A percentile compares a stretch with the other conserved stretches of the same genome.
Conservation (phyloP, 805 yeast species). For the Starmerella roubikii region DNA sequence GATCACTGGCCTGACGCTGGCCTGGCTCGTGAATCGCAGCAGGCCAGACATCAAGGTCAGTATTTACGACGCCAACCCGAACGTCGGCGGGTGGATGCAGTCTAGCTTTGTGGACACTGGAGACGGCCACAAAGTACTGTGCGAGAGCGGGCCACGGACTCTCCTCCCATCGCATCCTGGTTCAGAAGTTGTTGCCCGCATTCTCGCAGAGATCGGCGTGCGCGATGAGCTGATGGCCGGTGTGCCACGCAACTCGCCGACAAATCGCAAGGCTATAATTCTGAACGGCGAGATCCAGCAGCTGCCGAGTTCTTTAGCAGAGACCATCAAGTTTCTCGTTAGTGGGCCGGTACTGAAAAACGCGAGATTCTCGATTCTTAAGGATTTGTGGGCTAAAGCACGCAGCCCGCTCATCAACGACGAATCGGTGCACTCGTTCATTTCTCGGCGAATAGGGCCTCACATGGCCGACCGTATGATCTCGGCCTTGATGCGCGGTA, state of each 20-base stretch:
- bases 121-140: slow-evolving; percentile 5
- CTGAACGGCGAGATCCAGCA: slow-evolving; percentile 24
- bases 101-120: not conserved
- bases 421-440: slow-evolving; percentile 57
- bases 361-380: slow-evolving; percentile 41
- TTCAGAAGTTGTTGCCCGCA: slow-evolving; percentile 23
- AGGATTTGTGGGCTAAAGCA: slow-evolving; percentile 23
- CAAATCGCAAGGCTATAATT: slow-evolving; percentile 60
- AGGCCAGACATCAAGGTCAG: slow-evolving; percentile 64
- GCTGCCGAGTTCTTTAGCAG: slow-evolving; percentile 21
- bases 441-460: slow-evolving; percentile 57
- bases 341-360: slow-evolving; percentile 30
- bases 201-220: slow-evolving; percentile 32
- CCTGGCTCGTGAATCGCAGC: slow-evolving; percentile 37
- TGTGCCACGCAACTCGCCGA: slow-evolving; percentile 42
- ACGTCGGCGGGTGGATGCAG: slow-evolving; percentile 70
- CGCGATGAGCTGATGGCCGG: slow-evolving; percentile 40
- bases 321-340: slow-evolving; percentile 17
- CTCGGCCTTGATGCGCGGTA: slow-evolving; percentile 78
- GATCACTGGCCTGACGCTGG: slow-evolving; percentile 58
- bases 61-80: slow-evolving; percentile 40
- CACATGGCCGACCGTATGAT: slow-evolving; percentile 40
- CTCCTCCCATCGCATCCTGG: slow-evolving; percentile 75
- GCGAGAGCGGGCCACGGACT: slow-evolving; percentile 89
- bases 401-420: slow-evolving; percentile 31